phyloP scores from a whole-genome alignment of 169 alveolate genomes.

The Eimeria tenella region DNA sequence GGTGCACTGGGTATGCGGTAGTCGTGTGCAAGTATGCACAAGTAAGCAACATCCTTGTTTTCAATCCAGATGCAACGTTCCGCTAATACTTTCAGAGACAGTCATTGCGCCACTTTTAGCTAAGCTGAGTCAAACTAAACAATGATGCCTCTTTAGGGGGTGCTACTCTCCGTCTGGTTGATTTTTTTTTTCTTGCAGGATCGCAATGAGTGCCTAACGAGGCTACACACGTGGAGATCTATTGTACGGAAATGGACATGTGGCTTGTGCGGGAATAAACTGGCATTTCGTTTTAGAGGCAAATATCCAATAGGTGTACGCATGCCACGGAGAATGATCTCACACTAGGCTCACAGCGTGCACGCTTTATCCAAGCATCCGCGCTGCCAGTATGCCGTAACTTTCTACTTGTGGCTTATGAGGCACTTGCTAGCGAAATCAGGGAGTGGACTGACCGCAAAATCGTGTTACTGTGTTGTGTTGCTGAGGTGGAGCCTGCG shows the following conservation, averaged over 20 bases:
- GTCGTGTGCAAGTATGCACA: slow-evolving; percentile 71
- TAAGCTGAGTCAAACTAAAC: too few species aligned
- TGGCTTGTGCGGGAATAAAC: slow-evolving; percentile 18
- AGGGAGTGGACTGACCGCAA: neutral
- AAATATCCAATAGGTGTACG: slow-evolving; percentile 59
- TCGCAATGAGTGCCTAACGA: slow-evolving; percentile 45
- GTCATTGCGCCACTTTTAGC: too few species aligned
- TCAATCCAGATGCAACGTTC: neutral
- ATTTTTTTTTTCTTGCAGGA: neutral
- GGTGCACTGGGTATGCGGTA: slow-evolving; percentile 65
- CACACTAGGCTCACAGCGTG: neutral
- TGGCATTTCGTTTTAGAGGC: slow-evolving; percentile 47
- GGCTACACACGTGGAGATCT: slow-evolving; percentile 53
- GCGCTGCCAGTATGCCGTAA: too few species aligned
- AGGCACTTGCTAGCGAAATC: too few species aligned
- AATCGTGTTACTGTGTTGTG: slow-evolving; percentile 8
- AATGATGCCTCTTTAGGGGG: too few species aligned
- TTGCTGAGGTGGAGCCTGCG: slow-evolving; percentile 73
- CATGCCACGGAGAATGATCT: neutral
- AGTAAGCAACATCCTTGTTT: neutral
- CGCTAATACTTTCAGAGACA: too few species aligned
- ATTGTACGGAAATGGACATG: slow-evolving; percentile 56
- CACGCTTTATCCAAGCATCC: neutral
- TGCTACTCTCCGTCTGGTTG: too few species aligned
- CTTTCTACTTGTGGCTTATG: too few species aligned